Base-by-base conservation (phyloP, 2,329 filamentous ascomycete genomes). In the Septoria petroselini region DNA sequence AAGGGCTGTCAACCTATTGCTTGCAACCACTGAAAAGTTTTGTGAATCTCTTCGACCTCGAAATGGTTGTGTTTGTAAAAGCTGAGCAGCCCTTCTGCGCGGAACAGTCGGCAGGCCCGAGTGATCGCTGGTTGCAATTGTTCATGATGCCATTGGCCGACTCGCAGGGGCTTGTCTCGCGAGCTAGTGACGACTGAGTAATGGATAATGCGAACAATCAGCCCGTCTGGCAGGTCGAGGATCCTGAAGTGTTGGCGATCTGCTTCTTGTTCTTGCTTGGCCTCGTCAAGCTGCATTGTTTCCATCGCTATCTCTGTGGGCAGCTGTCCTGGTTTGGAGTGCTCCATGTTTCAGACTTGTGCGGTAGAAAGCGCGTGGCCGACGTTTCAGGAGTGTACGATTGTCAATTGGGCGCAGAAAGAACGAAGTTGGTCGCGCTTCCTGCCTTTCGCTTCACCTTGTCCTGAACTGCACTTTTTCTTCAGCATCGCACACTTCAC, bases 21-120 rank as follows among this genome's bases (percentile, higher is more conserved):
- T 12, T 12, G 7, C 27, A 30, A 12, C 27, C 27, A 30, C 7
- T 7, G 7, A 12, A 30, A 30, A 7, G 27, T 30, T 30, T 7
- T 7, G 7, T 12, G 7, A 12, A 4, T 30, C 12, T 9, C 15
- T 6, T 17, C n/a, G 4, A 14, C 15, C 6, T 18, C 12, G 23
- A 52, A 52, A 4, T 17, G 7, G 17, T 52, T 52, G 23, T 19
- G 19, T 14, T 30, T 21, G 18, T 42, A 42, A 37, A 43, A 46
- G 2, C 35, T 31, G n/a, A 34, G 40, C 1, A 41, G 18, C 17
- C 46, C 46, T 50, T 53, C 46, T 3, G n/a, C 38, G 4, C 51
- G 41, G 6, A 53, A 27, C 12, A 50, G 14, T 1, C 41, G 51
- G 18, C 51, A 53, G 15, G 46, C 50, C 1, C 38, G 18, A 2